Conservation (phyloP, 306 rosid species). For the Sphenostylis stenocarpa region DNA sequence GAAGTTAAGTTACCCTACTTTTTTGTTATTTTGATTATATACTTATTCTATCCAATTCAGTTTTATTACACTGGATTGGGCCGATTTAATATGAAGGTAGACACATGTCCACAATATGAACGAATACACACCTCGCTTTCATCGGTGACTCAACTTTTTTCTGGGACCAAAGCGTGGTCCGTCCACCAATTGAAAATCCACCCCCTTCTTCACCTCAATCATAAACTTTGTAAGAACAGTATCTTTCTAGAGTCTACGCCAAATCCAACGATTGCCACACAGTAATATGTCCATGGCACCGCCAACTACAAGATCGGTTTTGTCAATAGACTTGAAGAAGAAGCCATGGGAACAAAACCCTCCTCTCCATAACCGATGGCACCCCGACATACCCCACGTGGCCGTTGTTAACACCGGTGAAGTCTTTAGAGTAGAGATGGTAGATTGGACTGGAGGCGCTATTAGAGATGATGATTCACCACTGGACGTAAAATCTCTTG, state of each 20-base stretch:
- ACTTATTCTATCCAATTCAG: background rate
- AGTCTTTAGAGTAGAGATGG: conserved; percentile 74
- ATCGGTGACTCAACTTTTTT: background rate
- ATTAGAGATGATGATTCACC: conserved; percentile 69
- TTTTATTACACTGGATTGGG: background rate
- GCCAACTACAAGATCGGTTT: conserved; percentile 46
- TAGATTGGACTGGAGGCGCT: conserved; percentile 83
- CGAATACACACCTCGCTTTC: background rate
- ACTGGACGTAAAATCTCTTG: conserved; percentile 52
- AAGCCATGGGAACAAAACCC: conserved; percentile 74
- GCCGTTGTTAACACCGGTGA: conserved; percentile 34
- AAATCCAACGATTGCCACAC: background rate
- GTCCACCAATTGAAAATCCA: background rate
- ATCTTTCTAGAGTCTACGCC: background rate
- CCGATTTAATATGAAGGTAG: too few species aligned
- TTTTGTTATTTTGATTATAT: background rate
- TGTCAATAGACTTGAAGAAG: conserved; percentile 65
- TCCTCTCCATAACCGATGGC: conserved; percentile 92
- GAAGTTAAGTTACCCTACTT: too few species aligned
- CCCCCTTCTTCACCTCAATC: conserved; percentile 4
- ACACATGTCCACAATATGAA: too few species aligned
- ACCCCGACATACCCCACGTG: conserved; percentile 57
- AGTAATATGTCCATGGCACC: conserved; percentile 61
- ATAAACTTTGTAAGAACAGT: background rate
- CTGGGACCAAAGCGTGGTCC: conserved; percentile 27